phyloP scores from a whole-genome alignment of 257 asterid genomes.

The Osmanthus fragrans region DNA sequence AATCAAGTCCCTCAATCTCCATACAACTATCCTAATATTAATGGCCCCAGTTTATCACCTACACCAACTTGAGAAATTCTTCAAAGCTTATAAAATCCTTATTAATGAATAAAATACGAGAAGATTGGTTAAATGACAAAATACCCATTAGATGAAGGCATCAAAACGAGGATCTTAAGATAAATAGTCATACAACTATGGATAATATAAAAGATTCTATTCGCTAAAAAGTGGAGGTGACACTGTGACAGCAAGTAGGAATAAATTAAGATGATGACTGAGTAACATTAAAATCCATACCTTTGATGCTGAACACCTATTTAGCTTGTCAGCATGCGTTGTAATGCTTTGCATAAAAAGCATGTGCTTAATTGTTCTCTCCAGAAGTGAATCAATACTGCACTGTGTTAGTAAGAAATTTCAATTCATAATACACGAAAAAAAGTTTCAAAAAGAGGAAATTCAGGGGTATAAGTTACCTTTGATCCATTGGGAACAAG shows the following conservation, averaged over 20 bases:
- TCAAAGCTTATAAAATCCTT: neutral
- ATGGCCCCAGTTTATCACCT: neutral
- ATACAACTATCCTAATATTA: neutral
- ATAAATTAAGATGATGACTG: neutral
- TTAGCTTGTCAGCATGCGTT: conserved; percentile 83
- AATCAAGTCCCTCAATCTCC: neutral
- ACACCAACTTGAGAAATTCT: neutral
- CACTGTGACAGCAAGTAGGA: neutral
- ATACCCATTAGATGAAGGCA: neutral
- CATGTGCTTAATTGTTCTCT: conserved; percentile 88
- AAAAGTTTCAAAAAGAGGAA: conserved; percentile 10
- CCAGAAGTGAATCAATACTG: conserved; percentile 95
- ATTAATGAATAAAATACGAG: too few species aligned
- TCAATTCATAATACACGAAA: conserved; percentile 35
- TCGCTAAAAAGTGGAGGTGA: neutral
- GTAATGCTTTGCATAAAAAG: conserved; percentile 81
- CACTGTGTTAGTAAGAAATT: conserved; percentile 64
- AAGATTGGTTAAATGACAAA: neutral
- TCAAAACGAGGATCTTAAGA: neutral
- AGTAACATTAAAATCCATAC: conserved; percentile 31
- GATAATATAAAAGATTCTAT: too few species aligned
- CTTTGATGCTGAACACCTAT: conserved; percentile 70
- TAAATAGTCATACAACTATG: neutral
- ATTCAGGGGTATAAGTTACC: conserved; percentile 40
- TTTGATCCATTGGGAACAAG: conserved; percentile 90